phyloP scores from a whole-genome alignment of 768 basidiomycete genomes.

The Boletus subcaerulescens region DNA sequence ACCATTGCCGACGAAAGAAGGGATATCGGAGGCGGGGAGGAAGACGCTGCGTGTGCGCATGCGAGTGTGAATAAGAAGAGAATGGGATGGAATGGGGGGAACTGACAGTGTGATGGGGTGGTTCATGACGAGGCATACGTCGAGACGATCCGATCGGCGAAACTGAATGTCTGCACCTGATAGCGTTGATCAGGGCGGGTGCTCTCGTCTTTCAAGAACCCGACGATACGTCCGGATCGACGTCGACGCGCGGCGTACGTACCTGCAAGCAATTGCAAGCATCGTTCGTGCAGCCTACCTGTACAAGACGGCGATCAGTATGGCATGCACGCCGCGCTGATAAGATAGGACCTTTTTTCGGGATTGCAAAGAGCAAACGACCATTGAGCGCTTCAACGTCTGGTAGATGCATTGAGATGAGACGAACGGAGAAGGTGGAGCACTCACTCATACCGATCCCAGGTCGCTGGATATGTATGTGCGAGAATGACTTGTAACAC shows the following conservation, averaged over 20 bases:
- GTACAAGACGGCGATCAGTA: constrained; percentile 1
- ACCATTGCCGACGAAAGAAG: constrained; percentile 97
- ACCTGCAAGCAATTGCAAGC: constrained; percentile 82
- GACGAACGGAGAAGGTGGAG: not conserved
- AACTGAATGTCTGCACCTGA: constrained; percentile 95
- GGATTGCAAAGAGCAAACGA: constrained; percentile 89
- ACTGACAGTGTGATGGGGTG: constrained; percentile 89
- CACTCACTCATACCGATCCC: constrained; percentile 24
- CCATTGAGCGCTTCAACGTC: constrained; percentile 81
- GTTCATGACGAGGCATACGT: constrained; percentile 92
- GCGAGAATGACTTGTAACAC: not conserved
- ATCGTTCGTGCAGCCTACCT: constrained; percentile 92
- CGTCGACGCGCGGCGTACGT: constrained; percentile 11
- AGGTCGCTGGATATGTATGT: too few species aligned
- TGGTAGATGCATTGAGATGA: constrained; percentile 13
- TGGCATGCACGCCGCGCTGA: not conserved
- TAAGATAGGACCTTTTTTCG: constrained; percentile 79
- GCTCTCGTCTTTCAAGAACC: too few species aligned
- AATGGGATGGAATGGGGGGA: not conserved
- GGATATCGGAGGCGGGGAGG: constrained; percentile 94
- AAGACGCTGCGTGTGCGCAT: constrained; percentile 63
- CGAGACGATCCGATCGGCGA: constrained; percentile 79
- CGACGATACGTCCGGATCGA: too few species aligned
- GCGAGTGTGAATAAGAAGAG: not conserved
- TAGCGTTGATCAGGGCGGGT: too few species aligned